Percentiles rank a stretch among this genome's conserved stretches.
These are phyloP conservation scores for Laburnicola sp. DNA, from an alignment of 2,329 filamentous ascomycete genomes.

Conservation along the genomic window DNA sequence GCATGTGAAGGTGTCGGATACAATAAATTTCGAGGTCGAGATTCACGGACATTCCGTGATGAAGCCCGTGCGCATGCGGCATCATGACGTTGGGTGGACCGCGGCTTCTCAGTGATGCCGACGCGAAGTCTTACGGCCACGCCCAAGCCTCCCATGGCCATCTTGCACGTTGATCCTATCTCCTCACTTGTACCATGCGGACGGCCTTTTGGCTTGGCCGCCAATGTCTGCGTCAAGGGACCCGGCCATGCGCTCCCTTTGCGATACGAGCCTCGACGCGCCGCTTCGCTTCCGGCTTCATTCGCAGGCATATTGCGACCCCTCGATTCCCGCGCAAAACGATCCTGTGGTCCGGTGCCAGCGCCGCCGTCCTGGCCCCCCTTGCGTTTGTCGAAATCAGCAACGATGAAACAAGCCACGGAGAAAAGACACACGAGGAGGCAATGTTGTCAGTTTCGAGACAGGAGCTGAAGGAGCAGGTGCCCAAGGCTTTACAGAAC, in stretches of 20 bases:
- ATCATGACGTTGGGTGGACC: slow-evolving; percentile 16
- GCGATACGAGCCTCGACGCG: slow-evolving; percentile 25
- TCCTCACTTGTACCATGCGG: slow-evolving; percentile 51
- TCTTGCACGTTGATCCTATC: slow-evolving; percentile 22
- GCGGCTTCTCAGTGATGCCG: slow-evolving; percentile 11
- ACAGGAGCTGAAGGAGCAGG: slow-evolving; percentile 71
- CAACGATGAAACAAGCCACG: slow-evolving; percentile 51
- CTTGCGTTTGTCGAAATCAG: slow-evolving; percentile 63
- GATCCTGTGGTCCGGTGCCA: slow-evolving; percentile 40
- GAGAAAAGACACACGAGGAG: slow-evolving; percentile 71
- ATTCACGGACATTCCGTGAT: too few relatives aligned
- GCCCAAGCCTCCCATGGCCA: slow-evolving; percentile 26
- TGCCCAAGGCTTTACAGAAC: slow-evolving; percentile 64
- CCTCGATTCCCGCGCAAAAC: slow-evolving; percentile 38
- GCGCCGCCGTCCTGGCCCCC: slow-evolving; percentile 53
- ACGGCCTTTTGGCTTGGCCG: slow-evolving; percentile 53
- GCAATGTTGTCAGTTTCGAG: slow-evolving; percentile 85
- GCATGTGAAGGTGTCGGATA: too few relatives aligned
- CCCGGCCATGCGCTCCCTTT: slow-evolving; percentile 28
- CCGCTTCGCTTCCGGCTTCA: slow-evolving; percentile 28
- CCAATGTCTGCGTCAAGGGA: slow-evolving; percentile 52
- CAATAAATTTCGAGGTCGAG: too few relatives aligned
- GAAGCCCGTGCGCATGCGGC: slow-evolving; percentile 1
- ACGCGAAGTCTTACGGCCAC: slow-evolving; percentile 2
- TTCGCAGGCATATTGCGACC: slow-evolving; percentile 40